Conservation (phyloP, 73 alveolate genomes). For the Tetrahymena thermophila region DNA sequence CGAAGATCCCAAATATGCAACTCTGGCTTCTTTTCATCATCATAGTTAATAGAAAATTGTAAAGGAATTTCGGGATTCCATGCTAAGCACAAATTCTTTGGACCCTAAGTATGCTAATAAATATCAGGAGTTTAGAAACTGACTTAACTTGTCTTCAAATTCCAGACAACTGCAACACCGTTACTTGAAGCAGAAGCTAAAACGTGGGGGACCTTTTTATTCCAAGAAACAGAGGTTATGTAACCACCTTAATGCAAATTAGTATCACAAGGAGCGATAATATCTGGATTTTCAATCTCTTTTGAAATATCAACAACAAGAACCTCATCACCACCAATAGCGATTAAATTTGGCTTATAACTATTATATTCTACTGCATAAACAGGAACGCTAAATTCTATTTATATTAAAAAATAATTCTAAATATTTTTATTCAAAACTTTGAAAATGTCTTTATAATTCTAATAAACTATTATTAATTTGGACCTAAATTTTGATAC, state of each 20-base stretch:
- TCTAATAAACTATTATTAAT: neutral
- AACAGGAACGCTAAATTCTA: slow-evolving; percentile 38
- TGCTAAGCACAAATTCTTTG: slow-evolving; percentile 47
- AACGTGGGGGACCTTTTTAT: slow-evolving; percentile 70
- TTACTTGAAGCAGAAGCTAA: slow-evolving; percentile 77
- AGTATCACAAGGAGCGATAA: slow-evolving; percentile 62
- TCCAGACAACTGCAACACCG: slow-evolving; percentile 81
- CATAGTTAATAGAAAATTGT: slow-evolving; percentile 70
- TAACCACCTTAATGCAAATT: slow-evolving; percentile 54
- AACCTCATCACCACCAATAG: slow-evolving; percentile 78
- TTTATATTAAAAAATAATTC: neutral
- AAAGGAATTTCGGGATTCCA: slow-evolving; percentile 88
- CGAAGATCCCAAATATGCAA: slow-evolving; percentile 84
- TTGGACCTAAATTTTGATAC: neutral
- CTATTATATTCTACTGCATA: slow-evolving; percentile 71
- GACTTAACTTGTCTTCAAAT: slow-evolving; percentile 62
- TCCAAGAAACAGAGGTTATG: slow-evolving; percentile 76
- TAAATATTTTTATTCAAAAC: neutral
- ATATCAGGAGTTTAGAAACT: slow-evolving; percentile 55
- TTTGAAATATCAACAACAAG: slow-evolving; percentile 70
- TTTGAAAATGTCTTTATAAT: neutral
- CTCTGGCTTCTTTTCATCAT: slow-evolving; percentile 60
- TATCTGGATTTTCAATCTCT: slow-evolving; percentile 46
- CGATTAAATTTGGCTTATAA: slow-evolving; percentile 70
- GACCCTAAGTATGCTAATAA: slow-evolving; percentile 24